Conservation (phyloP, 768 basidiomycete species). For the Cyclocybe aegerita region DNA sequence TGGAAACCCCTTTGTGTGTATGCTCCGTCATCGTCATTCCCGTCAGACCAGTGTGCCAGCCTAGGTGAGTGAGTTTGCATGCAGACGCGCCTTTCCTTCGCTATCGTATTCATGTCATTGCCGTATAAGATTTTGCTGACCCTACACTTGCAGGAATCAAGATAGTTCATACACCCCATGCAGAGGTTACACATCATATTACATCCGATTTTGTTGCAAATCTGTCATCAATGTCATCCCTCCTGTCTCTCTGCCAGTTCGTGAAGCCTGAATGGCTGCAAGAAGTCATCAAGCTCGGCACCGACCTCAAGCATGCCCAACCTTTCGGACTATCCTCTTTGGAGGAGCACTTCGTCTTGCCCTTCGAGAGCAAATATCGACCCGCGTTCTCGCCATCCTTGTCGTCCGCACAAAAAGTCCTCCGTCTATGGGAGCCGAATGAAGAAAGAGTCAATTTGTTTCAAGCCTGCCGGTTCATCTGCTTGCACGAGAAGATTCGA, state of each 20-base stretch:
- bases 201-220: constrained; percentile 48
- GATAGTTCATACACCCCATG: constrained; percentile 41
- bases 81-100: no score
- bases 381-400: constrained; percentile 57
- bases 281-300: constrained; percentile 56
- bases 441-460: constrained; percentile 62
- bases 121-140: background rate
- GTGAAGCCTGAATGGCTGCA: constrained; percentile 69
- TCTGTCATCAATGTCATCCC: constrained; percentile 51
- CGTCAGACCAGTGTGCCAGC: constrained; percentile 31
- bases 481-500: constrained; percentile 55
- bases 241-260: constrained; percentile 56
- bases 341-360: constrained; percentile 52
- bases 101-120: background rate
- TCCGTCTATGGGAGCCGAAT: constrained; percentile 66
- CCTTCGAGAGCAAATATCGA: constrained; percentile 52
- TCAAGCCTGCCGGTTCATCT: constrained; percentile 53
- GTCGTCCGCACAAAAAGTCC: constrained; percentile 43
- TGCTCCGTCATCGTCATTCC: constrained; percentile 25
- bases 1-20: constrained; percentile 57
- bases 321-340: constrained; percentile 36
- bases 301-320: constrained; percentile 29
- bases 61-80: constrained; percentile 42
- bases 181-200: constrained; percentile 66
- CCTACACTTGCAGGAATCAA: constrained; percentile 47